Evolutionary conservation across 1,139 yeast genomes (phyloP), one percentile per base, ranked within the genome.

Genomic region (Suhomyces panamericanus): DNA sequence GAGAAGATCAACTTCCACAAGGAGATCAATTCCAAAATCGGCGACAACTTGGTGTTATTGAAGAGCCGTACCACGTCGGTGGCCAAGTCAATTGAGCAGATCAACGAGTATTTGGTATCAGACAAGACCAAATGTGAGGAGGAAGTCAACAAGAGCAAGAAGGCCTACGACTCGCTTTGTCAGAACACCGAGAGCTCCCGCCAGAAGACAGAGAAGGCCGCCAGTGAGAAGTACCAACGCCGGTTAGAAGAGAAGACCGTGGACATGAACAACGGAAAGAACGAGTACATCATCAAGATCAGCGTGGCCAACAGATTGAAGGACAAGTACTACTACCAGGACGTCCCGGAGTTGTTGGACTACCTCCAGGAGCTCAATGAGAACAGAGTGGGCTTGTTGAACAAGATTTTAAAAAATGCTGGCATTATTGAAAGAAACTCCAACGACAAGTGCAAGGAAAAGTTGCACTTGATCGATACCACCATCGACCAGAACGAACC

Each of bases 241-340:
- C 84, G 79, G 62, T 66, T 80, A 41, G 75, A 76, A 29, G 87
- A 84, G 40, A 81, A 81, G 54, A 86, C 85, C 58, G 67, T 72
- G 8, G 93, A 85, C 27, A 95, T 95, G 99, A 87, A 90, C 63
- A 78, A 79, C 46, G 83, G 86, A 26, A 93, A 93, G 64, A 93
- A 93, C 66, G 78, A 78, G 34, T 95, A 95, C 63, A 68, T 95
- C 54, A 79, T 95, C 50, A 81, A 81, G 56, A 83, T 95, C 58
- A 87, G 83, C 57, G 80, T 88, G 33, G 95, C 96, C 42, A 95
- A 95, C 66, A 77, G 98, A 51, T 70, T 91, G 50, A 95, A 93
- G 67, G 97, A 91, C 64, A 93, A 93, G 64, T 90, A 85, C 66
- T 91, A 76, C 63, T 91, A 87, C 60, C 98, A 93, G 66, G 99